Evolutionary conservation across 2,329 filamentous ascomycete species (phyloP), one percentile per base, ranked within the genome.

Genomic region (Sporothrix protearum): DNA sequence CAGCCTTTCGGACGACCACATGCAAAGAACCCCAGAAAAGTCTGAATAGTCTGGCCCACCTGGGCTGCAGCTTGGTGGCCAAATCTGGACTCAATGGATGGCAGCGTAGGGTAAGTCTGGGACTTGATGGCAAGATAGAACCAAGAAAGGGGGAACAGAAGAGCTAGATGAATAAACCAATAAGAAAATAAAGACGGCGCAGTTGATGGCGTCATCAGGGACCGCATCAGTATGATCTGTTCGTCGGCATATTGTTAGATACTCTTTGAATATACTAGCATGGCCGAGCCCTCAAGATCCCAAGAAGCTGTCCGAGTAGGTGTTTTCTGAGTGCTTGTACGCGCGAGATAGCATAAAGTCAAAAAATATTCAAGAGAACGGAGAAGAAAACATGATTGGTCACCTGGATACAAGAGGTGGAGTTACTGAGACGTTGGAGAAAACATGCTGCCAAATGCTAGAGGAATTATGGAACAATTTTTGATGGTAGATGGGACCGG

Each of bases 81-180:
- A 49, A 39, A 6, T 25, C 12, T 68, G 66, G 66, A 68, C 66
- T 68, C 57, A 57, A 68, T 12, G 22, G 59, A 42, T 28, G 10
- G 4, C 59, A 19, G 22, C 14, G 12, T 36, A 14, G 59, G 36
- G 28, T 63, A 68, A 49, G 16, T 36, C 55, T 16, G 55, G 28
- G 16, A n/a, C 55, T 33, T 8, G 16, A 36, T 39, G 57, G 14
- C 57, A 63, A 25, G 14, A 53, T 53, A 53, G 22, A 53, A 53
- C 3, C 25, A 53, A 28, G 19, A 28, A 53, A 22, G 22, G 25
- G 49, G 25, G 14, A 28, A 53, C 12, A 25, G 9, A 5, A 28
- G 1, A 53, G 10, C 6, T 28, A n/a, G 12, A 5, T 47, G 4
- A 19, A 47, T 47, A 19, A 47, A n/a, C n/a, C n/a, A n/a, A n/a